Base-by-base conservation (phyloP, 129 eudicot genomes). In the Rutidosis leptorrhynchoides region DNA sequence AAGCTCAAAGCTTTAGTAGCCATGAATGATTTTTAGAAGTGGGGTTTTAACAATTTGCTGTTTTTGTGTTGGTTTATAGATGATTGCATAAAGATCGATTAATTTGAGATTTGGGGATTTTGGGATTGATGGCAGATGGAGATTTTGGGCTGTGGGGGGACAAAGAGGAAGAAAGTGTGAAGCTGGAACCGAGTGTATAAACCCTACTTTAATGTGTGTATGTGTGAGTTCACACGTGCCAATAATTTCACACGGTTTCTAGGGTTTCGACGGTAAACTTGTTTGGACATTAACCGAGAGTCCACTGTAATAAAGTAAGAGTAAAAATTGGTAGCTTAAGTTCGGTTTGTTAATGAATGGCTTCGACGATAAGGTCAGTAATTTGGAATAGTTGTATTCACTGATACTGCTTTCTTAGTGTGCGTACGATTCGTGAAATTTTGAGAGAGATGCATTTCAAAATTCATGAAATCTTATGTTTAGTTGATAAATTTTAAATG, bases 191-290 rank as follows among this genome's bases (percentile, higher is more conserved):
- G 58, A 60, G 74, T 49, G 29, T 68, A 75, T 68, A 75, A 75
- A 75, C 80, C 80, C 80, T 75, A 75, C 70, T 75, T 67, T 7
- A 20, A 6, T n/a, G 25, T 16, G 69, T 2, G 68, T 30, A 23
- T 24, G 74, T 68, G 73, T 35, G 54, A 35, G 19, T 30, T 6
- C 56, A 48, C 62, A 60, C 76, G 68, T 71, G 76, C 32, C 48
- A 40, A 52, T 21, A 12, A 1, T 30, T 30, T 55, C 58, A 74
- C 78, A 65, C 73, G 73, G 23, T 65, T 74, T 58, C 21, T 32
- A 33, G 73, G 78, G 73, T 58, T 65, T 74, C 27, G 43, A 55
- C 1, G 21, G 69, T 35, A 72, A 72, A 62, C 5, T 32, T 37
- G 45, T 10, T 32, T 32, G 12, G 11, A 32, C 11, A 9, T 32